Percentiles rank a stretch among this genome's conserved stretches.
Conservation (phyloP, 495 filamentous ascomycete species). For the Aspergillus kassunensis region DNA sequence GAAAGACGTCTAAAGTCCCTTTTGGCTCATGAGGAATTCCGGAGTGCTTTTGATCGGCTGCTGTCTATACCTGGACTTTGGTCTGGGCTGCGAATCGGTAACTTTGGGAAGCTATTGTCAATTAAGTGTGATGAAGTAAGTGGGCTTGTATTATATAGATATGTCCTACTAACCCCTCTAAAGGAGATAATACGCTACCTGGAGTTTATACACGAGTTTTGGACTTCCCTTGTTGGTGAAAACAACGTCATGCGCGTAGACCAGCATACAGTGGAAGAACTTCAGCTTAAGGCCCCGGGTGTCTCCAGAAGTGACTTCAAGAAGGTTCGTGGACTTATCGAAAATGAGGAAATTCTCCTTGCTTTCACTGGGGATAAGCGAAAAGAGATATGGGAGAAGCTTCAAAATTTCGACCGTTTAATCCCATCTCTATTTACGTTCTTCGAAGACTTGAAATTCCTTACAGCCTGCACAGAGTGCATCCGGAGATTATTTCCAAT, state of each 20-base stretch:
- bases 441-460: slow-evolving; percentile 31
- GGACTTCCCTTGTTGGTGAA: slow-evolving; percentile 1
- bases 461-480: slow-evolving; percentile 23
- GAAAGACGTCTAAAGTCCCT: slow-evolving; percentile 13
- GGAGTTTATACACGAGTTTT: not conserved
- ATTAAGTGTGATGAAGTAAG: slow-evolving; percentile 18
- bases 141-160: not conserved
- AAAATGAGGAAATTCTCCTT: slow-evolving; percentile 17
- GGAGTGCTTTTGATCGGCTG: slow-evolving; percentile 21
- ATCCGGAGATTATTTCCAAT: slow-evolving; percentile 24
- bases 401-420: slow-evolving; percentile 6
- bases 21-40: not conserved
- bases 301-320: slow-evolving; percentile 1
- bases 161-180: not conserved
- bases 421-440: slow-evolving; percentile 23
- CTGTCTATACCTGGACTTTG: slow-evolving; percentile 25
- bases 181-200: slow-evolving; percentile 10
- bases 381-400: slow-evolving; percentile 16
- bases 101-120: slow-evolving; percentile 16
- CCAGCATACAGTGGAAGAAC: slow-evolving; percentile 8
- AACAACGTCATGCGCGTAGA: slow-evolving; percentile 8
- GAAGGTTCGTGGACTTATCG: slow-evolving; percentile 9
- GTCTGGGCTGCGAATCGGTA: slow-evolving; percentile 25
- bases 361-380: slow-evolving; percentile 18
- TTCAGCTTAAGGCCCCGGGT: slow-evolving; percentile 11